These are phyloP conservation scores for Flaveria trinervia DNA, from an alignment of 129 eudicot genomes.

Conservation along the genomic window DNA sequence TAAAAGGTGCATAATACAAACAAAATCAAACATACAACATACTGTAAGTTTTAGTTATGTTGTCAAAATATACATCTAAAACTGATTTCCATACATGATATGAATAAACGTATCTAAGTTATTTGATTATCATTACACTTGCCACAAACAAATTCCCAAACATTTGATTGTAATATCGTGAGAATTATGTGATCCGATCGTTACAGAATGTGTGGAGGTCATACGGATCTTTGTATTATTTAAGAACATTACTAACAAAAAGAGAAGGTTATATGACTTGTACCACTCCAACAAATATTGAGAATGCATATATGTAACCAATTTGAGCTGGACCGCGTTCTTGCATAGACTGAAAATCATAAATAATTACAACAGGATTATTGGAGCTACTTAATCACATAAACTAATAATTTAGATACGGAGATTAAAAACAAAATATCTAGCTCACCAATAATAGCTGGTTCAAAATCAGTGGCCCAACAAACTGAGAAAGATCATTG, in stretches of 20 bases:
- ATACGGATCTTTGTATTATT: neutral
- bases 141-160: neutral
- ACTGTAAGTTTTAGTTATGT: neutral
- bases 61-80: neutral
- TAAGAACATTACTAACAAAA: neutral
- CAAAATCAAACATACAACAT: neutral
- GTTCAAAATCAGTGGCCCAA: constrained; percentile 81
- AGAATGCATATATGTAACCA: constrained; percentile 79
- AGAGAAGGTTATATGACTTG: constrained; percentile 20
- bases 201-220: neutral
- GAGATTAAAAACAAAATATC: constrained; percentile 2
- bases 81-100: neutral
- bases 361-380: neutral
- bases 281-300: constrained; percentile 89
- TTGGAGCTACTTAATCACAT: neutral
- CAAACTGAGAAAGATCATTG: constrained; percentile 87
- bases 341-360: constrained; percentile 75
- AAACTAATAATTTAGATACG: constrained; percentile 6
- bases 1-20: neutral
- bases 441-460: constrained; percentile 62
- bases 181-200: neutral
- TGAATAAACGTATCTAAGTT: neutral
- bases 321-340: constrained; percentile 72
- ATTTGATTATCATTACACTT: neutral
- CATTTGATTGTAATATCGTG: neutral